Conservation (phyloP, 805 yeast species). For the Candida verbasci region DNA sequence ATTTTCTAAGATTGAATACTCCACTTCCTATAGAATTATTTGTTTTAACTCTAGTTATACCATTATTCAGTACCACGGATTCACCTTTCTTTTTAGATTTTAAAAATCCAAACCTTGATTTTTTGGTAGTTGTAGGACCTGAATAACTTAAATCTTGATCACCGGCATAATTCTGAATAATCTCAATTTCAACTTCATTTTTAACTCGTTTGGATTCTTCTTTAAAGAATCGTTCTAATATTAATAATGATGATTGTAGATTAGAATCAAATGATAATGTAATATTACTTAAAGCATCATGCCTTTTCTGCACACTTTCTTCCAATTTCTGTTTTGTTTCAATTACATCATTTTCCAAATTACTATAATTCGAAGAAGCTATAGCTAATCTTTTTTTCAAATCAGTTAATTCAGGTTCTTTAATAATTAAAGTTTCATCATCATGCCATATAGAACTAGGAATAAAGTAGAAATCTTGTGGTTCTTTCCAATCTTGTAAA, state of each 20-base stretch:
- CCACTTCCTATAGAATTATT: constrained; percentile 27
- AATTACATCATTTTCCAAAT: constrained; percentile 38
- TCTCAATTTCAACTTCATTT: constrained; percentile 84
- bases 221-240: constrained; percentile 59
- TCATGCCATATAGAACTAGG: constrained; percentile 98
- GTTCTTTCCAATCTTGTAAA: constrained; percentile 71
- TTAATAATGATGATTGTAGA: constrained; percentile 46
- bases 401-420: constrained; percentile 53
- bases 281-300: constrained; percentile 29
- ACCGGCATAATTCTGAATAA: constrained; percentile 80
- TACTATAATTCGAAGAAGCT: constrained; percentile 34
- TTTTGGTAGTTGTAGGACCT: constrained; percentile 48
- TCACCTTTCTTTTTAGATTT: constrained; percentile 15
- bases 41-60: constrained; percentile 28
- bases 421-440: constrained; percentile 67
- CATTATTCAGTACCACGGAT: constrained; percentile 1
- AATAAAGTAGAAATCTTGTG: constrained; percentile 75
- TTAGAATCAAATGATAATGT: constrained; percentile 51
- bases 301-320: constrained; percentile 34
- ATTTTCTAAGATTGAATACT: constrained; percentile 34
- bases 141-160: constrained; percentile 65
- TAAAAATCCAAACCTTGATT: constrained; percentile 56
- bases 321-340: constrained; percentile 50
- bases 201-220: constrained; percentile 72
- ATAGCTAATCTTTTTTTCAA: constrained; percentile 49